phyloP scores from a whole-genome alignment of 2,329 filamentous ascomycete genomes.

The Ampelomyces quisqualis region DNA sequence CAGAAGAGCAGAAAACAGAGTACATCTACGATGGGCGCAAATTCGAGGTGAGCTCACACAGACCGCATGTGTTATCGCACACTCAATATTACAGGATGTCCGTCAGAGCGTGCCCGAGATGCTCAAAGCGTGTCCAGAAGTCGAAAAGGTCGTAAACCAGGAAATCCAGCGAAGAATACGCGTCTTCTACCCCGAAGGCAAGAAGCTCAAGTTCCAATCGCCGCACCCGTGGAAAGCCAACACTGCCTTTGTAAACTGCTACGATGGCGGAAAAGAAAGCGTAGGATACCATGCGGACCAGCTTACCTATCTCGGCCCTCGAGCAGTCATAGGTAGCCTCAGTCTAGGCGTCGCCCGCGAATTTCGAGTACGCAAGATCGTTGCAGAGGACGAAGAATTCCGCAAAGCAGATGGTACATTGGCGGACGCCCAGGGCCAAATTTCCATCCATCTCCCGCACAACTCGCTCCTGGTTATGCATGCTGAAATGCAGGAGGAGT shows the following conservation, averaged over 20 bases:
- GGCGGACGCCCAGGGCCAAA: conserved; percentile 74
- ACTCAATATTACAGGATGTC: conserved; percentile 56
- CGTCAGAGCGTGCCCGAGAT: conserved; percentile 75
- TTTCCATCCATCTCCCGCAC: conserved; percentile 89
- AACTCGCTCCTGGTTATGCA: conserved; percentile 96
- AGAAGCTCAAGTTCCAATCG: conserved; percentile 77
- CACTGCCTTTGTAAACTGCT: conserved; percentile 93
- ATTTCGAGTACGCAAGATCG: conserved; percentile 79
- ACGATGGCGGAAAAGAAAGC: conserved; percentile 74
- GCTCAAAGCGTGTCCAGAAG: conserved; percentile 65
- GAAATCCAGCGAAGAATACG: conserved; percentile 73
- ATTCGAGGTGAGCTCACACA: conserved; percentile 55
- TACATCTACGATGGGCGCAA: conserved; percentile 83
- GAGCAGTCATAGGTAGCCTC: conserved; percentile 83
- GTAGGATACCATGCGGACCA: conserved; percentile 95
- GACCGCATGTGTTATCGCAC: neutral
- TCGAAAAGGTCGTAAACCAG: conserved; percentile 73
- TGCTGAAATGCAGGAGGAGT: conserved; percentile 95
- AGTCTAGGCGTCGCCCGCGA: conserved; percentile 91
- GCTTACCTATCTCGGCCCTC: conserved; percentile 87
- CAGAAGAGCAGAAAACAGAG: conserved; percentile 68
- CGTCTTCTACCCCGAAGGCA: conserved; percentile 64
- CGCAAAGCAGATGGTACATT: conserved; percentile 41
- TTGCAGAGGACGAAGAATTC: conserved; percentile 58
- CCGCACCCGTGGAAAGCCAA: conserved; percentile 77